Base-by-base conservation (phyloP, 176 grass and related monocot genomes). In the Alopecurus myosuroides region DNA sequence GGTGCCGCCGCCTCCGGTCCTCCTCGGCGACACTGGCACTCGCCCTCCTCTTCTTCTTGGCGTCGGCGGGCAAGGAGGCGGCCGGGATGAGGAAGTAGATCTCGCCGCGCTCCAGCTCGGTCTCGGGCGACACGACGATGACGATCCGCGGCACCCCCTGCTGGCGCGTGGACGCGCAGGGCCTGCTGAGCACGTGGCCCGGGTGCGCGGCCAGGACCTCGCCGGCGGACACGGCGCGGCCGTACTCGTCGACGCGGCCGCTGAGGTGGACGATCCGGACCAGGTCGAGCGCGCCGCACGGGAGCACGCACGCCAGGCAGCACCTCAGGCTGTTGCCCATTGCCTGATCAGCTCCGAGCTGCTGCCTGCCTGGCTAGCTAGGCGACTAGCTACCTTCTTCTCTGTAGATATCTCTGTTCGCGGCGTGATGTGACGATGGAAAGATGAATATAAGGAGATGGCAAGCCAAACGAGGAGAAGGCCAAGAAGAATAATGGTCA, bases 51-150 rank as follows among this genome's bases (percentile, higher is more conserved):
- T 66, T 81, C 82, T 81, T 89, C 77, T 90, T 97, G 30, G 74
- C 86, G 6, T 92, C 89, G 26, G 80, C 87, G 9, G 87, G 81
- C 40, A 86, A 70, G 2, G 95, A 91, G 1, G 89, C 74, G 0
- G 71, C 84, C 6, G 92, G 95, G 51, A 98, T 75, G 84, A 98
- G 93, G 85, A 94, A 98, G 78, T 98, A 98, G 79, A 98, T 93
- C 74, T 88, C 81, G 5, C 92, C 95, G 13, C 95, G 90, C 86
- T 94, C 55, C 33, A 98, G 88, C 88, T 95, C 92, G 11, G 90
- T 73, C n/a, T 93, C 95, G 7, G 88, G 90, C 45, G 90, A 81
- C 33, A 94, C 87, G 84, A 98, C 86, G 51, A 92, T 28, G 28
- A 74, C 70, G 70, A 98, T 95, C 82, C 90, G 70, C 18, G 85